Evolutionary conservation across 2,329 filamentous ascomycete species (phyloP).

Genomic region (Cordyceps cicadae): DNA sequence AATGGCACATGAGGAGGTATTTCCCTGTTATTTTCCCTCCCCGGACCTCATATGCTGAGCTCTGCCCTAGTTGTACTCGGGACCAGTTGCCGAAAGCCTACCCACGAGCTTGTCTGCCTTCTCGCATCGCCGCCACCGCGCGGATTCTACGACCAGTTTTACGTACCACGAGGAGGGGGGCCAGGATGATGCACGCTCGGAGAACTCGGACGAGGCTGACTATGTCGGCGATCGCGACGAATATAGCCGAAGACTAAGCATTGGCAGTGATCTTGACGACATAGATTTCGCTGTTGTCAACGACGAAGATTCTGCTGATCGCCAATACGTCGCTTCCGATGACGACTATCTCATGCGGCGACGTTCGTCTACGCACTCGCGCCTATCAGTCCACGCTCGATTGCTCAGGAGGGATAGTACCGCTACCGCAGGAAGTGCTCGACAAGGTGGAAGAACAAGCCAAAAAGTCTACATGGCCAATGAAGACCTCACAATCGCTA

Average conservation of each 20-base stretch:
- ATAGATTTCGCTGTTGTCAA: constrained; percentile 31
- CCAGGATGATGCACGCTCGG: constrained; percentile 41
- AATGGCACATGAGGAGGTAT: constrained; percentile 92
- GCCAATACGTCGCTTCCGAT: constrained; percentile 32
- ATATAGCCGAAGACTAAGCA: constrained; percentile 21
- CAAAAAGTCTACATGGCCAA: constrained; percentile 92
- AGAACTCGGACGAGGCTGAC: constrained; percentile 16
- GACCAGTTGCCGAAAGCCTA: constrained; percentile 91
- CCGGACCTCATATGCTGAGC: neutral
- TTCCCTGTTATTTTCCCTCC: neutral
- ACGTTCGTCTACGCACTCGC: constrained; percentile 54
- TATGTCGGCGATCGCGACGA: neutral
- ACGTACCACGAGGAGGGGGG: constrained; percentile 74
- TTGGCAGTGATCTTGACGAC: constrained; percentile 32
- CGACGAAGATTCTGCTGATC: constrained; percentile 31
- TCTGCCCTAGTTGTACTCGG: constrained; percentile 62
- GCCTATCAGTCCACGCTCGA: constrained; percentile 49
- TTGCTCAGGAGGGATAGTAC: constrained; percentile 65
- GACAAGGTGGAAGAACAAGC: constrained; percentile 55
- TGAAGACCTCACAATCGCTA: constrained; percentile 87
- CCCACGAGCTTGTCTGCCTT: constrained; percentile 91
- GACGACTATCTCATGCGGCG: constrained; percentile 46
- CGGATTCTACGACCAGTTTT: constrained; percentile 82
- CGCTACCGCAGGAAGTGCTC: constrained; percentile 58
- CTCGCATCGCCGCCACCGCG: constrained; percentile 69